Evolutionary conservation across 805 yeast genomes (phyloP), one percentile per base, ranked within the genome.

Genomic region (Candida sithepensis): DNA sequence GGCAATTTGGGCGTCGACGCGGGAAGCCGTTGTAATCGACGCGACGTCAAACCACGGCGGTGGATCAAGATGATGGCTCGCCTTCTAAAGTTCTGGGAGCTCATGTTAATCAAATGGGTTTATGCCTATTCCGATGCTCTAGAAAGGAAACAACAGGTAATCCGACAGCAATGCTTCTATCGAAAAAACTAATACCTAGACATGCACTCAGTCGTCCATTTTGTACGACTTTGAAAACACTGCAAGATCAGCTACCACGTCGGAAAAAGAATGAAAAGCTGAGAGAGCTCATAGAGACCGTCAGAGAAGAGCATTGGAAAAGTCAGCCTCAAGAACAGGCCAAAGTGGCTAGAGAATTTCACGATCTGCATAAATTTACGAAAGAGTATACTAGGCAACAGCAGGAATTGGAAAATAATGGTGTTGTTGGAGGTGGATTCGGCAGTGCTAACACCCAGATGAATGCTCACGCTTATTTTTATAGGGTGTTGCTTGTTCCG

Each of bases 401-500:
- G 9, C 41, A 44, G 23, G 32, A 19, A 22, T 18, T 24, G 28
- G 41, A 41, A n/a, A n/a, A 12, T n/a, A 19, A 14, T 39, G 22
- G 19, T 36, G 19, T 21, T 37, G 39, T 36, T 37, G 18, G 45
- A 51, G 3, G 49, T 46, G 8, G 47, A 48, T 18, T 45, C 46
- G 41, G 41, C n/a, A 18, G 41, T n/a, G 30, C 41, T n/a, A 23
- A 23, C 14, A 14, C 41, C 14, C 30, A 39, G 39, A 21, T 57
- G 47, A 63, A 62, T 38, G 65, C 68, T 23, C 67, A 64, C 46
- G 45, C 55, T 2, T 57, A 60, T 32, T 74, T 79, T 57, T 79
- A 79, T 55, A 66, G 71, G 49, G 71, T 70, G 33, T 72, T 75
- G 53, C 76, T 73, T 1, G 64, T 58, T 21, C 82, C 84, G 1